Conservation (phyloP, 1,139 yeast species). For the Magnusiomyces clavatus region DNA sequence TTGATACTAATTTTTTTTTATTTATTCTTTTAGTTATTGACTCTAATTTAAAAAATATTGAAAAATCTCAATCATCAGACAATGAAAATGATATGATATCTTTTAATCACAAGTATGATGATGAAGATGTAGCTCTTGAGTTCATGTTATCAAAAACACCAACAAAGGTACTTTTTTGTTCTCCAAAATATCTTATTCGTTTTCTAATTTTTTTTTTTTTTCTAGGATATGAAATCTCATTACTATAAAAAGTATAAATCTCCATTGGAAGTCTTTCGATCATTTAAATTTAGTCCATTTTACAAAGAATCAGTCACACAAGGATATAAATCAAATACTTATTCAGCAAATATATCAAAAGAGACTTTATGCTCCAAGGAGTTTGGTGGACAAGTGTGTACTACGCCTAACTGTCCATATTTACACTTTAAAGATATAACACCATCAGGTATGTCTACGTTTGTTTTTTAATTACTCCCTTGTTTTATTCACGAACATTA, state of each 20-base stretch:
- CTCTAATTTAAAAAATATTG: not conserved
- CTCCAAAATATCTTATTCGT: no score
- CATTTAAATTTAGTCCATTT: conserved; percentile 28
- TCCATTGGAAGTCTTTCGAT: conserved; percentile 24
- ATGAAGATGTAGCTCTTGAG: not conserved
- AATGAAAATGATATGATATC: not conserved
- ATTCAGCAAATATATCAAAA: conserved; percentile 20
- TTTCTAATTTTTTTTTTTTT: no score
- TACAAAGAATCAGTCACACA: conserved; percentile 18
- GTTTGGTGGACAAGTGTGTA: conserved; percentile 21
- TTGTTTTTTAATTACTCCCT: not conserved
- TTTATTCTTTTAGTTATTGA: not conserved
- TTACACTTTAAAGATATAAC: conserved; percentile 27
- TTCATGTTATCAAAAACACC: conserved; percentile 3
- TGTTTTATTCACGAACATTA: no score
- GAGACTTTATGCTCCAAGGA: conserved; percentile 25
- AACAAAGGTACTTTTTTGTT: no score
- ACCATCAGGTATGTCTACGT: conserved; percentile 19
- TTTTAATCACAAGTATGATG: not conserved
- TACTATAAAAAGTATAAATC: conserved; percentile 23
- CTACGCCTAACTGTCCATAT: conserved; percentile 20
- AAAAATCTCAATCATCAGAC: not conserved
- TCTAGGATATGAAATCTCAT: not conserved
- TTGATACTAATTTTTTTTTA: not conserved
- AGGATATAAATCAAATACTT: conserved; percentile 26